Conservation (phyloP, 1,284 basidiomycete genomes). For the Sporisorium sorghi region DNA sequence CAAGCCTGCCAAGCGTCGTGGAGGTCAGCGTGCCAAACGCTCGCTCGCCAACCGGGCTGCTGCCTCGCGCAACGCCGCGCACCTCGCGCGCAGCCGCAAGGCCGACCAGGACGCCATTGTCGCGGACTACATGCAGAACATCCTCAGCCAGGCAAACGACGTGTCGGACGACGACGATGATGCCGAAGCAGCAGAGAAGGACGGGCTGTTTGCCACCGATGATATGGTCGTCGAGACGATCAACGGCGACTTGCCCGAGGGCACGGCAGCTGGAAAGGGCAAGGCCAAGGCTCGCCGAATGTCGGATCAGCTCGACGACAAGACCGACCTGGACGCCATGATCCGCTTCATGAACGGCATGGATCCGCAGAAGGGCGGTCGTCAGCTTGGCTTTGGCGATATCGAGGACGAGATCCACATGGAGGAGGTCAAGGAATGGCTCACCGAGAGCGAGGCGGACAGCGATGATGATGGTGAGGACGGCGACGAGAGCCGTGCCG, state of each 20-base stretch:
- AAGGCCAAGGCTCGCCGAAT: slow-evolving; percentile 32
- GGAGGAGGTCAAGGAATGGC: slow-evolving; percentile 60
- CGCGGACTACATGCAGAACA: slow-evolving; percentile 66
- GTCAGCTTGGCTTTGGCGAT: slow-evolving; percentile 58
- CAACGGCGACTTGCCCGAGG: slow-evolving; percentile 13
- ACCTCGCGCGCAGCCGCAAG: slow-evolving; percentile 35
- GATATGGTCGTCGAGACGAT: slow-evolving; percentile 34
- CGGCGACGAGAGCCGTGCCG: slow-evolving; percentile 1
- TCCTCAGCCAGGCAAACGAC: slow-evolving; percentile 38
- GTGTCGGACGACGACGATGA: slow-evolving; percentile 27
- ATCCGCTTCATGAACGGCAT: slow-evolving; percentile 62
- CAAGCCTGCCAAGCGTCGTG: slow-evolving; percentile 28
- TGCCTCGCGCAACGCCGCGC: slow-evolving; percentile 22
- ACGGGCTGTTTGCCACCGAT: slow-evolving; percentile 13
- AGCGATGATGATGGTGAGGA: slow-evolving; percentile 23
- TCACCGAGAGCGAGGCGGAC: slow-evolving; percentile 52
- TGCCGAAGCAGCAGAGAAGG: slow-evolving; percentile 17
- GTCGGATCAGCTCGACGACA: slow-evolving; percentile 38
- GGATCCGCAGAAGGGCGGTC: slow-evolving; percentile 58
- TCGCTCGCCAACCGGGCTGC: slow-evolving; percentile 26
- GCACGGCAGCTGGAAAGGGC: slow-evolving; percentile 17
- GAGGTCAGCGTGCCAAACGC: slow-evolving; percentile 45
- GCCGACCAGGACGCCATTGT: slow-evolving; percentile 59
- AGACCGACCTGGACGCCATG: slow-evolving; percentile 56
- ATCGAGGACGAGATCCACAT: slow-evolving; percentile 53